Percentiles rank a stretch among this genome's conserved stretches.
These are phyloP conservation scores for Saccharomycopsis oosterbeekiorum DNA, from an alignment of 805 yeast species.

Conservation along the genomic window DNA sequence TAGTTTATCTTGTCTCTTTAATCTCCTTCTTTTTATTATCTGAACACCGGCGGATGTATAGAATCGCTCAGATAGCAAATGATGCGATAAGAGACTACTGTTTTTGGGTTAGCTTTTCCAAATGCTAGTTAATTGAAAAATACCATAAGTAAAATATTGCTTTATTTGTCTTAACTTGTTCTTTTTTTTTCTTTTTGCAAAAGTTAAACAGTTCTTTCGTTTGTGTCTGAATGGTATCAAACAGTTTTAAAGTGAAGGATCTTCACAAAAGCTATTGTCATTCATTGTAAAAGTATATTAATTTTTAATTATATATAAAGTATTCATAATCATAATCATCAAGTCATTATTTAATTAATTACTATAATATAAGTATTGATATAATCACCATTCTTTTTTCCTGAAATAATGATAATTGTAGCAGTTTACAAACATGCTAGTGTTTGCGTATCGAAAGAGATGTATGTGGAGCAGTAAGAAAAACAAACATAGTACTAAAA, in stretches of 20 bases:
- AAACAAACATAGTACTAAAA: not conserved
- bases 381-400: not conserved
- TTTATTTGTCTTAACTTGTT: too few relatives aligned
- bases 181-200: too few relatives aligned
- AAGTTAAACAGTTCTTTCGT: too few relatives aligned
- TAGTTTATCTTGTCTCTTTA: not conserved
- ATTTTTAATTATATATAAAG: not conserved
- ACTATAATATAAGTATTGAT: not conserved
- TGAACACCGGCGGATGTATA: too few relatives aligned
- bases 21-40: too few relatives aligned
- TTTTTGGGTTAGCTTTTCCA: not conserved
- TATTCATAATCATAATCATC: not conserved
- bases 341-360: not conserved
- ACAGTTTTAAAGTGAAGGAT: too few relatives aligned
- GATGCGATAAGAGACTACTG: not conserved
- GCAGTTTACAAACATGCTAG: not conserved
- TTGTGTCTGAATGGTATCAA: too few relatives aligned
- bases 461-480: not conserved
- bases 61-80: too few relatives aligned
- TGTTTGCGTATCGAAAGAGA: not conserved
- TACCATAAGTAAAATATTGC: not conserved
- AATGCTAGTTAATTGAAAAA: not conserved
- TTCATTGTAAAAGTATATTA: constrained; percentile 1
- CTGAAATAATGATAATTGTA: not conserved
- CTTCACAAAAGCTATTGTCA: not conserved